Percentiles rank a stretch among this genome's conserved stretches.
phyloP scores from a whole-genome alignment of 208 protist genomes.

The Leishmania arabica region DNA sequence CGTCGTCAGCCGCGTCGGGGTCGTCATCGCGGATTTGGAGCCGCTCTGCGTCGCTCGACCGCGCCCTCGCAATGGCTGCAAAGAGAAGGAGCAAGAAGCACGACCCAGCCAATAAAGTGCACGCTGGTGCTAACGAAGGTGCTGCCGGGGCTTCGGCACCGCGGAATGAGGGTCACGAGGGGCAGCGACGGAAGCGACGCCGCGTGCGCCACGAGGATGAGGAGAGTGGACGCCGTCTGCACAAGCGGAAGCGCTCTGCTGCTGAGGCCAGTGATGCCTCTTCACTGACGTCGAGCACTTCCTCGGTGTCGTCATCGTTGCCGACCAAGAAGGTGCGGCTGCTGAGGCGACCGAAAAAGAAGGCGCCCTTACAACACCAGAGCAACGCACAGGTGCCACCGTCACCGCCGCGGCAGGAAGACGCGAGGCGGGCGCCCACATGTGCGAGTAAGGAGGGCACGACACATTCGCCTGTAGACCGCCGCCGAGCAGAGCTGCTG shows the following conservation, averaged over 20 bases:
- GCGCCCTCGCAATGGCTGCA: background rate
- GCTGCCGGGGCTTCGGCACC: background rate
- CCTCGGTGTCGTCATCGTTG: background rate
- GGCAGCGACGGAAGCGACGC: background rate
- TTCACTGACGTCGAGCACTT: background rate
- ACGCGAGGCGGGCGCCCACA: background rate
- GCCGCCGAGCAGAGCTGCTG: background rate
- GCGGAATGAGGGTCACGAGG: background rate
- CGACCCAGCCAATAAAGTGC: background rate
- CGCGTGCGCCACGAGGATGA: constrained; percentile 11
- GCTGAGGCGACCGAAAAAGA: background rate
- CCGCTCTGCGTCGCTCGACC: constrained; percentile 15
- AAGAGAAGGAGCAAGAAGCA: background rate
- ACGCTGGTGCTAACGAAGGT: background rate
- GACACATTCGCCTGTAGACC: background rate
- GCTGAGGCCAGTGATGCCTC: background rate
- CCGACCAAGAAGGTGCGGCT: background rate
- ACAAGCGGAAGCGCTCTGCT: background rate
- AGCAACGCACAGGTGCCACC: background rate
- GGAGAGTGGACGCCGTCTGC: background rate
- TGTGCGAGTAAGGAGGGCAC: background rate
- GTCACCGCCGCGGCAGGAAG: background rate
- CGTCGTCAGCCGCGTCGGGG: constrained; percentile 4
- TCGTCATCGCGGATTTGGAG: constrained; percentile 7
- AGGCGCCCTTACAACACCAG: background rate